Base-by-base conservation (phyloP, 768 basidiomycete species). In the Lactarius deliciosus region DNA sequence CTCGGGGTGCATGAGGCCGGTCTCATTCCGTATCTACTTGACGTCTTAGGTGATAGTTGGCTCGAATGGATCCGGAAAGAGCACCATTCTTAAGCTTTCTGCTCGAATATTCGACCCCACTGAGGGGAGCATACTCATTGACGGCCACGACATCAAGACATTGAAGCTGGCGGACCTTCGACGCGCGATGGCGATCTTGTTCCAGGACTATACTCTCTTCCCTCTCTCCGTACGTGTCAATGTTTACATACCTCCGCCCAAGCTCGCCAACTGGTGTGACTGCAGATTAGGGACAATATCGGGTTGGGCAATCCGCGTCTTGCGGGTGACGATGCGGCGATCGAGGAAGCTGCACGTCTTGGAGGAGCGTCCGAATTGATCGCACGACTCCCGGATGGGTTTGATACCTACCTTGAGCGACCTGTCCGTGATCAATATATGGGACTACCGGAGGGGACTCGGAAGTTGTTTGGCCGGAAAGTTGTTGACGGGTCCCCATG, bases 141-240 rank as follows among this genome's bases (percentile, higher is more conserved):
- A 91, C 66, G 85, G 80, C 22, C 72, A 79, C 58, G 85, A 90
- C 69, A 88, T 92, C 68, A 81, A 80, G 53, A 82, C 81, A 0
- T 75, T 90, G 22, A 83, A 80, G 60, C 80, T 92, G 8, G 79
- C 77, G 5, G 87, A 91, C 74, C 77, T 92, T 16, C 79, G 90
- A n/a, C 82, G 83, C 13, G 81, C 85, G 2, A 85, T 85, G 41
- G 86, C 87, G 3, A 87, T 87, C 20, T 81, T 93, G 34, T 92
- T 92, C 76, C 91, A 93, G 72, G 91, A 93, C 74, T 92, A 90
- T 71, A 90, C 88, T 0, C 81, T 86, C 70, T 92, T 92, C 71
- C 91, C 91, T 0, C 79, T 93, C 57, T 88, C 90, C 22, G 90
- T 90, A 66, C 56, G 88, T 56, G 30, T 6, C 50, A 10, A 53